Conservation (phyloP, 495 filamentous ascomycete genomes). For the Aspergillus bridgeri region DNA sequence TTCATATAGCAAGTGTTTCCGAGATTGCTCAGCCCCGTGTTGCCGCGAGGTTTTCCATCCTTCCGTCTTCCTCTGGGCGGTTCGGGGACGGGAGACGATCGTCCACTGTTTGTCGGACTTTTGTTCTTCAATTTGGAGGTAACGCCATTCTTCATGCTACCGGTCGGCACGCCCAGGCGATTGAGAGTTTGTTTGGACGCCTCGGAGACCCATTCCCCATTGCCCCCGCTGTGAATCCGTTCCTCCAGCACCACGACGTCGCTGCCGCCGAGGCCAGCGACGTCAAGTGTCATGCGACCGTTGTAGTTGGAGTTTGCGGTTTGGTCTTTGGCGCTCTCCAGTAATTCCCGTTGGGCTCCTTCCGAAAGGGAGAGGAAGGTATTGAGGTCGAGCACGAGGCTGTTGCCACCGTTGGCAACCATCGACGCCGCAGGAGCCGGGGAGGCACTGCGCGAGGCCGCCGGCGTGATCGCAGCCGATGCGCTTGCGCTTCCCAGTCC, state of each 20-base stretch:
- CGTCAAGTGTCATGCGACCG: slow-evolving; percentile 57
- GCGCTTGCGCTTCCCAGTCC: slow-evolving; percentile 40
- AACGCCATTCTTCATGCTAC: slow-evolving; percentile 33
- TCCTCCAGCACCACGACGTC: slow-evolving; percentile 78
- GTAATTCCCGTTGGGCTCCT: slow-evolving; percentile 63
- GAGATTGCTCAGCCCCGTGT: slow-evolving; percentile 79
- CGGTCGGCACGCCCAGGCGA: slow-evolving; percentile 39
- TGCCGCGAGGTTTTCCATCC: slow-evolving; percentile 63
- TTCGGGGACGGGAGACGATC: slow-evolving; percentile 58
- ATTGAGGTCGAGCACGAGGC: slow-evolving; percentile 68
- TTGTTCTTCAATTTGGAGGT: slow-evolving; percentile 36
- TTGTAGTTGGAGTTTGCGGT: slow-evolving; percentile 78
- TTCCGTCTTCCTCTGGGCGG: slow-evolving; percentile 62
- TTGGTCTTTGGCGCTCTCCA: slow-evolving; percentile 65
- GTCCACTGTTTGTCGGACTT: slow-evolving; percentile 48
- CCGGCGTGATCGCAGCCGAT: slow-evolving; percentile 55
- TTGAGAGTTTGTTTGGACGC: slow-evolving; percentile 38
- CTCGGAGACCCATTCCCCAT: slow-evolving; percentile 64
- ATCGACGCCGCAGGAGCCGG: slow-evolving; percentile 39
- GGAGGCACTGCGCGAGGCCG: slow-evolving; percentile 53
- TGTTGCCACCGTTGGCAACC: slow-evolving; percentile 54
- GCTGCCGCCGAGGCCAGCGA: slow-evolving; percentile 63
- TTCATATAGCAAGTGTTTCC: slow-evolving; percentile 99
- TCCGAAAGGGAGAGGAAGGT: slow-evolving; percentile 66
- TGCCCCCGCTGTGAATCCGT: slow-evolving; percentile 49